Evolutionary conservation across 1,139 yeast genomes (phyloP).

Genomic region (Blastobotrys arbuscula): DNA sequence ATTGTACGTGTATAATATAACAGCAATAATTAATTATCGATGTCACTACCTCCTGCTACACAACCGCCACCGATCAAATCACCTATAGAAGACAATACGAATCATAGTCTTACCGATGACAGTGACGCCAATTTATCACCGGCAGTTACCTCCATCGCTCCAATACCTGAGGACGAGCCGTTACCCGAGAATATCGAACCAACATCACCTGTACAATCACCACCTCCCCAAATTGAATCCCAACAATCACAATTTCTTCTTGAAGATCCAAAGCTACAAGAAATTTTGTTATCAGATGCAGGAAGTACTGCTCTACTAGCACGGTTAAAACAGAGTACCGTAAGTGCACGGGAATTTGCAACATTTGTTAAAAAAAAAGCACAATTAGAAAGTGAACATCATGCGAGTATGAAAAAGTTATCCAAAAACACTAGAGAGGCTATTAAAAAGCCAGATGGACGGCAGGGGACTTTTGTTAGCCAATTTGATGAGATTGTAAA

Average conservation of each 20-base stretch:
- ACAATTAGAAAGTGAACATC: conserved; percentile 72
- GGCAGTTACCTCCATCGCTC: too few species aligned
- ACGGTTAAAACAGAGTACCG: conserved; percentile 71
- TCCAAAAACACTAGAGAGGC: conserved; percentile 50
- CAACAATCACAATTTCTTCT: conserved; percentile 28
- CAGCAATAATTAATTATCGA: too few species aligned
- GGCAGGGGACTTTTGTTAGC: conserved; percentile 63
- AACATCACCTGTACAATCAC: too few species aligned
- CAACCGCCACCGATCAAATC: not conserved
- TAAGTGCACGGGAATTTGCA: conserved; percentile 79
- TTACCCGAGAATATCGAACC: too few species aligned
- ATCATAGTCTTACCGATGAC: too few species aligned
- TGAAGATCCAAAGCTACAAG: conserved; percentile 44
- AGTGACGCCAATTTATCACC: too few species aligned
- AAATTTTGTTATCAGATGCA: conserved; percentile 51
- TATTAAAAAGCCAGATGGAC: conserved; percentile 45
- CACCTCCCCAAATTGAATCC: not conserved
- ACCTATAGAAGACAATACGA: not conserved
- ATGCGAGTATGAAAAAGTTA: conserved; percentile 63
- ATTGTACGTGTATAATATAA: too few species aligned
- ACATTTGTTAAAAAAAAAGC: conserved; percentile 76
- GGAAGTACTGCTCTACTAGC: conserved; percentile 60
- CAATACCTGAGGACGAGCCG: too few species aligned
- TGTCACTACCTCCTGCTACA: not conserved
- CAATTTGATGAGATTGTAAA: conserved; percentile 66